phyloP scores from a whole-genome alignment of 1,284 basidiomycete species.

The Phellinidium pouzarii region DNA sequence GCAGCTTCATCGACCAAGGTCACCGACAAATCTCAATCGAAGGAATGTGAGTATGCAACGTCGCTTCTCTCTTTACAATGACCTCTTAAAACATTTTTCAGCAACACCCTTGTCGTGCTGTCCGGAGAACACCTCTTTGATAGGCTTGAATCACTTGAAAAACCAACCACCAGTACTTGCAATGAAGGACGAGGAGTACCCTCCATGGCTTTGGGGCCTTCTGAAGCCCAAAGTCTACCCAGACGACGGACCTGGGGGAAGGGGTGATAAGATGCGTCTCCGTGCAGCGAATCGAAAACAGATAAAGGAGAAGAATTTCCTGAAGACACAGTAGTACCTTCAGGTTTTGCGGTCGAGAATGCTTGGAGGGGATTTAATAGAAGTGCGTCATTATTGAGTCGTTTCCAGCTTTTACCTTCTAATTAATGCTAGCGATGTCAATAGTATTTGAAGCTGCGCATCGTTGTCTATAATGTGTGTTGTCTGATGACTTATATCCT shows the following conservation, averaged over 20 bases:
- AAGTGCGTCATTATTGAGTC: background rate
- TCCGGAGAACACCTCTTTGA: conserved; percentile 61
- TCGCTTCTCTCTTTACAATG: background rate
- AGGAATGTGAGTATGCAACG: conserved; percentile 7
- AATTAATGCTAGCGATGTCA: background rate
- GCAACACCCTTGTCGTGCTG: conserved; percentile 47
- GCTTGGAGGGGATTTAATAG: background rate
- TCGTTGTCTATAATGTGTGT: too few species aligned
- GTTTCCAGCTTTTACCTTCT: background rate
- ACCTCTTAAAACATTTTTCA: background rate
- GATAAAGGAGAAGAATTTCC: conserved; percentile 71
- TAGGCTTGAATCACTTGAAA: conserved; percentile 79
- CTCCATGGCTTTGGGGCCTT: conserved; percentile 84
- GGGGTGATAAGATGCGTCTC: conserved; percentile 54
- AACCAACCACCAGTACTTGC: conserved; percentile 78
- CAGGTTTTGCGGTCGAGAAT: background rate
- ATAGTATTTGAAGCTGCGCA: too few species aligned
- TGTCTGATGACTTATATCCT: too few species aligned
- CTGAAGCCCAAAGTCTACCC: conserved; percentile 49
- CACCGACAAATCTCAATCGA: background rate
- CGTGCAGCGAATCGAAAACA: conserved; percentile 54
- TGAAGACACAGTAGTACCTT: conserved; percentile 55
- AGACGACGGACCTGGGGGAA: conserved; percentile 67
- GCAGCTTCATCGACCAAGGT: background rate
- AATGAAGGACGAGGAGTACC: conserved; percentile 79